Evolutionary conservation across 179 eudicot genomes (phyloP).

Genomic region (Camellia oleifera): DNA sequence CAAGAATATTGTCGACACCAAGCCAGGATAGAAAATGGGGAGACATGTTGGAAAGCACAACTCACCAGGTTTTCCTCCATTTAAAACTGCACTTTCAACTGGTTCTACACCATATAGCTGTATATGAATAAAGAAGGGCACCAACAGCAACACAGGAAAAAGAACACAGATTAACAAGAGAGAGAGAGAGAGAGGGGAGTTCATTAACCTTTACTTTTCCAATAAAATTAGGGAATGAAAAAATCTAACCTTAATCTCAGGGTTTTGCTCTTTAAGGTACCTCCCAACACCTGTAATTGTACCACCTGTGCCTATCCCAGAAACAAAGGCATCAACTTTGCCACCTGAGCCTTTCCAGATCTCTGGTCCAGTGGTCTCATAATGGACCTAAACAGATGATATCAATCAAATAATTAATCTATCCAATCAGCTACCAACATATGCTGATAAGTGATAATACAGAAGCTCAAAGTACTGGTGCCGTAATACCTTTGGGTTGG

Average conservation of each 20-base stretch:
- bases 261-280: constrained; percentile 59
- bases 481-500: constrained; percentile 71
- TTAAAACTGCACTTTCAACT: constrained; percentile 57
- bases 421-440: background rate
- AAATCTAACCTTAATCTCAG: constrained; percentile 63
- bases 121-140: constrained; percentile 11
- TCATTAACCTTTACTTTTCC: background rate
- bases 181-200: no score
- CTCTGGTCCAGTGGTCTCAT: constrained; percentile 88
- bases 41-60: background rate
- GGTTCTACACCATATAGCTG: constrained; percentile 68
- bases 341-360: constrained; percentile 82
- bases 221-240: background rate
- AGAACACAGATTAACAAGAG: background rate
- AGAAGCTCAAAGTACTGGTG: background rate
- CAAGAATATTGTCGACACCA: background rate
- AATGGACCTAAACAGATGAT: constrained; percentile 55
- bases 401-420: background rate
- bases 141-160: background rate
- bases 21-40: background rate
- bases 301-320: constrained; percentile 94
- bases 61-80: constrained; percentile 70
- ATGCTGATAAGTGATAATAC: background rate
- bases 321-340: constrained; percentile 76
- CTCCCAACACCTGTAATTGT: constrained; percentile 64